Evolutionary conservation across 106 monocot genomes (phyloP).

Genomic region (Dendrobium nobile): DNA sequence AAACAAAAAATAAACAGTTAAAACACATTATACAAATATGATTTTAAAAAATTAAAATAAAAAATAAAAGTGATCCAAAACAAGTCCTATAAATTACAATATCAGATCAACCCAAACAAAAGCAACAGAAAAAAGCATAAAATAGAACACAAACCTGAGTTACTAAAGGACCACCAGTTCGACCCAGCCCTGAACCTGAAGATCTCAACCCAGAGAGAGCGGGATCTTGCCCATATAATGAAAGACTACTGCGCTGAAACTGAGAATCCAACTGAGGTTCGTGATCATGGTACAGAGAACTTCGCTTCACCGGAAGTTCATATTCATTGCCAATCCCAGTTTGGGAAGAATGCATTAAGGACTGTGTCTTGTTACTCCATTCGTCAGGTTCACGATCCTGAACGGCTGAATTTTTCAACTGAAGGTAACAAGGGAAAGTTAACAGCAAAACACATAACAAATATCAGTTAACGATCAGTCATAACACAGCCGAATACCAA

Average conservation of each 20-base stretch:
- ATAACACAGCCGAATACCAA: not conserved
- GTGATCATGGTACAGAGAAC: slow-evolving; percentile 46
- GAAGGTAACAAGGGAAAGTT: not conserved
- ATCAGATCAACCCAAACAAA: not conserved
- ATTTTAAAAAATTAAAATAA: not conserved
- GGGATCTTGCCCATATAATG: slow-evolving; percentile 82
- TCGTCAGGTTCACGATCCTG: slow-evolving; percentile 38
- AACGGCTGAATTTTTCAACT: slow-evolving; percentile 19
- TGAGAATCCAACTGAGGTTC: slow-evolving; percentile 20
- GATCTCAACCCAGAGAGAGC: slow-evolving; percentile 51
- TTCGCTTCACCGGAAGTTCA: slow-evolving; percentile 40
- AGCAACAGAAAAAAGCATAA: not conserved
- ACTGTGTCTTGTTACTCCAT: slow-evolving; percentile 43
- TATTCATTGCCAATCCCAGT: slow-evolving; percentile 42
- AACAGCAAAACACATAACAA: not conserved
- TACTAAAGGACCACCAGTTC: slow-evolving; percentile 54
- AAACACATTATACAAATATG: too few relatives aligned
- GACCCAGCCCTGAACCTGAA: slow-evolving; percentile 46
- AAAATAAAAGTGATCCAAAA: not conserved
- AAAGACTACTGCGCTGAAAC: slow-evolving; percentile 30
- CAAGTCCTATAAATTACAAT: not conserved
- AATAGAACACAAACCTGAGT: slow-evolving; percentile 51
- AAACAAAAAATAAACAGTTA: too few relatives aligned
- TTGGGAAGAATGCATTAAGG: slow-evolving; percentile 23
- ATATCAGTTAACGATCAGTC: not conserved